These are phyloP conservation scores for Tillandsia leiboldiana DNA, from an alignment of 176 grass and related monocot species.

Conservation along the genomic window DNA sequence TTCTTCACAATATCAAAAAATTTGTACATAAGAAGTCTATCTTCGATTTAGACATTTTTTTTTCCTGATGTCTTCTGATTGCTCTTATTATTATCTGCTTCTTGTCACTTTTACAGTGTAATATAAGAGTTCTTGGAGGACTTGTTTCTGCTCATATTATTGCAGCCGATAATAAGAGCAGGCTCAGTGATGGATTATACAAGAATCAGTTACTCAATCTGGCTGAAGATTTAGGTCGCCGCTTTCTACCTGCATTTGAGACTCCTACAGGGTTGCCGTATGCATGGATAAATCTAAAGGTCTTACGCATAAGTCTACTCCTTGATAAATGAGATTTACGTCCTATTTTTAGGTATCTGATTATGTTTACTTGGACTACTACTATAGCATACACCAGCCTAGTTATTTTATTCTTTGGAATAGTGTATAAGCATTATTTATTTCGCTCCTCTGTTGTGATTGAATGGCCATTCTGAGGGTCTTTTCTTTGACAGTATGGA, in stretches of 20 bases:
- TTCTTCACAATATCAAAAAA: neutral
- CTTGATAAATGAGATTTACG: neutral
- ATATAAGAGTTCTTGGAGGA: slow-evolving; percentile 98
- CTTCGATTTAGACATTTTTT: neutral
- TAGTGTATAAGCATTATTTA: neutral
- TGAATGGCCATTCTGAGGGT: neutral
- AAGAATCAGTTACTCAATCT: slow-evolving; percentile 72
- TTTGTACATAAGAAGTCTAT: no score
- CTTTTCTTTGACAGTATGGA: slow-evolving; percentile 56
- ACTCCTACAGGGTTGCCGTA: slow-evolving; percentile 94
- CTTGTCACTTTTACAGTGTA: slow-evolving; percentile 48
- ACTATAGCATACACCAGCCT: no score
- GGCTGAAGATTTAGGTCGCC: slow-evolving; percentile 71
- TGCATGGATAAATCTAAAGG: slow-evolving; percentile 97
- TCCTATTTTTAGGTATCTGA: neutral
- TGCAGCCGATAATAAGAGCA: slow-evolving; percentile 63
- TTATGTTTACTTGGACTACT: no score
- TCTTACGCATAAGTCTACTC: slow-evolving; percentile 15
- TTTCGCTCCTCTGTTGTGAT: neutral
- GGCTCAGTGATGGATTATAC: slow-evolving; percentile 52
- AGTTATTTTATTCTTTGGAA: no score
- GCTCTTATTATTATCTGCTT: slow-evolving; percentile 14
- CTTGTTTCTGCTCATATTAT: slow-evolving; percentile 98
- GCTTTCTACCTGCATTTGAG: slow-evolving; percentile 86
- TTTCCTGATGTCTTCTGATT: slow-evolving; percentile 4